Evolutionary conservation across 345 rosid species (phyloP), one percentile per base, ranked within the genome.

Genomic region (Gossypium raimondii): DNA sequence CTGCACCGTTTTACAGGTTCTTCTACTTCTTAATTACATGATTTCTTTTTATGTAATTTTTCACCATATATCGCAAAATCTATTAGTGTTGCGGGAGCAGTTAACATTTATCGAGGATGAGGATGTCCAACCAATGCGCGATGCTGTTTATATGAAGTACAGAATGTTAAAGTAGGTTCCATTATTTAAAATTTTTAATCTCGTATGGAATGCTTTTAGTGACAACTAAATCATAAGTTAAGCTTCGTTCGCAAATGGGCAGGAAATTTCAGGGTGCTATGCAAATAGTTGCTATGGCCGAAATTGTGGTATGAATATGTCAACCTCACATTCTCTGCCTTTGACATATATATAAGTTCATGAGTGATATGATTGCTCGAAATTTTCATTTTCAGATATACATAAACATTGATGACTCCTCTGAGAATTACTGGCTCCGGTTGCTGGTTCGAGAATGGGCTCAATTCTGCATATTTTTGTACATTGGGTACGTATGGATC

Each of bases 201-300:
- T 1, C 41, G 16, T 38, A 22, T 52, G 13, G 14, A 50, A 17
- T 22, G 60, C 43, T 4, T 58, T 72, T 60, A 79, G 8, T 65
- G 34, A 18, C 44, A 47, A 58, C 9, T 22, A 18, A 47, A 27
- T 64, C 57, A 14, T 34, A 14, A 56, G 43, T 44, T 65, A 58
- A 67, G 50, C 72, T 65, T 41, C 7, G 7, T 44, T 62, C 24
- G 14, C 59, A 77, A 60, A 50, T 50, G n/a, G 82, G 63, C 80
- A 94, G 98, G 87, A 94, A 89, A 81, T 94, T 94, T 70, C 97
- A 88, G 86, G 86, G 86, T 66, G 97, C 97, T 69, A 90, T 90
- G 97, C 98, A 92, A 79, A 86, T 94, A 66, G 92, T 89, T 70
- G 97, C 89, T 13, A 76, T 92, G 91, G 90, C 93, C 27, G 97